Evolutionary conservation across 805 yeast species (phyloP).

Genomic region (Scheffersomyces amazonensis): DNA sequence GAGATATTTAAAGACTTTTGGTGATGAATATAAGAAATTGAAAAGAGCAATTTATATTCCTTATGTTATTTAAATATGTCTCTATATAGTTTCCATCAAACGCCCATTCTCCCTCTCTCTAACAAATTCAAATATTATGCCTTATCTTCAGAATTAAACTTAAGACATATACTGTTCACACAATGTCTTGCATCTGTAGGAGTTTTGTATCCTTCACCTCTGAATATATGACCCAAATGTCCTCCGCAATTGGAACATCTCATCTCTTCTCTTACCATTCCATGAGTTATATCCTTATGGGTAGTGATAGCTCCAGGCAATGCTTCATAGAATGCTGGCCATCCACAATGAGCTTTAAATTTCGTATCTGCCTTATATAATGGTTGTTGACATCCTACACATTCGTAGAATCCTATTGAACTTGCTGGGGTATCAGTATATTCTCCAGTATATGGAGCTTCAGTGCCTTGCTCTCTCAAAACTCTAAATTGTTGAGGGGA

Average conservation of each 20-base stretch:
- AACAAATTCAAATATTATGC: not conserved
- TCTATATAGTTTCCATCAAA: not conserved
- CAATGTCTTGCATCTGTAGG: constrained; percentile 95
- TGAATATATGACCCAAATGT: constrained; percentile 93
- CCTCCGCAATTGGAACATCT: constrained; percentile 86
- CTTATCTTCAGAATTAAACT: constrained; percentile 38
- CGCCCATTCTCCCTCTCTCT: constrained; percentile 1
- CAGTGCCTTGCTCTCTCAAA: constrained; percentile 72
- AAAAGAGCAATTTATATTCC: constrained; percentile 78
- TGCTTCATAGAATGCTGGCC: constrained; percentile 97
- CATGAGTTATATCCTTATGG: constrained; percentile 58
- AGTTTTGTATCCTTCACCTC: constrained; percentile 86
- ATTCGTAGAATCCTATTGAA: constrained; percentile 63
- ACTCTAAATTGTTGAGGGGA: constrained; percentile 77
- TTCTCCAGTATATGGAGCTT: constrained; percentile 63
- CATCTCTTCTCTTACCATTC: constrained; percentile 89
- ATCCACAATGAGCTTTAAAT: constrained; percentile 91
- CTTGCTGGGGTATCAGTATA: constrained; percentile 51
- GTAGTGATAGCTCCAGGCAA: constrained; percentile 73
- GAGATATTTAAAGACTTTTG: constrained; percentile 64
- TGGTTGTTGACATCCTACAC: constrained; percentile 85
- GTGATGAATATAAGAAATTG: constrained; percentile 73
- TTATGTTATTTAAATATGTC: constrained; percentile 45
- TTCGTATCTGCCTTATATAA: constrained; percentile 77
- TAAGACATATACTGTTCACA: constrained; percentile 82